phyloP scores from a whole-genome alignment of 345 rosid genomes.

The Kernera saxatilis region DNA sequence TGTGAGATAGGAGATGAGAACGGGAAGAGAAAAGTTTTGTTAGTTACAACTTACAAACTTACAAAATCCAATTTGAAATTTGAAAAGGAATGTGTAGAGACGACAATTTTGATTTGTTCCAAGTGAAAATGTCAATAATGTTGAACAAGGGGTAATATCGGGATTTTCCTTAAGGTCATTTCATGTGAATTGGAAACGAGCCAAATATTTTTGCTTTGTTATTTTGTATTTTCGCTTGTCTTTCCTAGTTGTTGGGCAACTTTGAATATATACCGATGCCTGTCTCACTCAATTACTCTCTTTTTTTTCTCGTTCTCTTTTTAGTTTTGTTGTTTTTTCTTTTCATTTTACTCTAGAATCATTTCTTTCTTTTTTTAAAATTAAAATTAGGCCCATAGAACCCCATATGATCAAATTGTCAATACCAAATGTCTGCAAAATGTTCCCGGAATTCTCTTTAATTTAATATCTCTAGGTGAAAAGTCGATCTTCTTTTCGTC shows the following conservation, averaged over 20 bases:
- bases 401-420: slow-evolving; percentile 14
- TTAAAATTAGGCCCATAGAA: neutral
- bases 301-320: neutral
- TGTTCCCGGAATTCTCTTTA: neutral
- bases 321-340: neutral
- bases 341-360: neutral
- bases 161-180: neutral
- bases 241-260: slow-evolving; percentile 23
- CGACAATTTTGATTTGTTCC: neutral
- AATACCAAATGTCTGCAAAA: slow-evolving; percentile 22
- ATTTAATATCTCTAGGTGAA: neutral
- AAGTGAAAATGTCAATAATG: slow-evolving; percentile 7
- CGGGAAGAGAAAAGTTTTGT: too few relatives aligned
- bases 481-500: neutral
- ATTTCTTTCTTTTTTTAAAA: neutral
- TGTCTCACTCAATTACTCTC: slow-evolving; percentile 9
- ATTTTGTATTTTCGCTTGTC: neutral
- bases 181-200: neutral
- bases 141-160: neutral
- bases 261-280: slow-evolving; percentile 22
- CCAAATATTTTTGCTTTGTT: neutral
- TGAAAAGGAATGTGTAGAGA: slow-evolving; percentile 2
- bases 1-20: too few relatives aligned
- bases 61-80: neutral
- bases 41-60: neutral